Conservation (phyloP, 2,329 filamentous ascomycete species). For the Xylaria sp. region DNA sequence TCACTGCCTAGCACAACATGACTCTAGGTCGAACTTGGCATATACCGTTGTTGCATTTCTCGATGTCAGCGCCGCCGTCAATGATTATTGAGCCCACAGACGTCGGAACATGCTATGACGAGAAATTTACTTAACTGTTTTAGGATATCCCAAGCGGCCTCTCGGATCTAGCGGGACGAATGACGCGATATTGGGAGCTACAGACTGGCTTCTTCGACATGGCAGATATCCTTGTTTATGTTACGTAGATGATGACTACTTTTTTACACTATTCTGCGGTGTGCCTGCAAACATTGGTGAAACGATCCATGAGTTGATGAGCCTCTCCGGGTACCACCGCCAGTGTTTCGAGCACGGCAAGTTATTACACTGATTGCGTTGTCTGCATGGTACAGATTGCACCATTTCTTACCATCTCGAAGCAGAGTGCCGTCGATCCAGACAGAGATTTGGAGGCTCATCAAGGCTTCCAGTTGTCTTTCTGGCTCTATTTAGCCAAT, state of each 20-base stretch:
- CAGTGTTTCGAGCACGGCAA: too few relatives aligned
- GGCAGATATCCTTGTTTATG: neutral
- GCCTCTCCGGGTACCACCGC: too few relatives aligned
- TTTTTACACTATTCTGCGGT: neutral
- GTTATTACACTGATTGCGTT: too few relatives aligned
- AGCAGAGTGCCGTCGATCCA: too few relatives aligned
- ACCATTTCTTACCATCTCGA: too few relatives aligned
- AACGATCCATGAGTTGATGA: neutral
- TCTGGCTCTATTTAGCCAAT: too few relatives aligned
- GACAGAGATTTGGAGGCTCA: too few relatives aligned
- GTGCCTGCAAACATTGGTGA: too few relatives aligned
- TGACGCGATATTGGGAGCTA: neutral
- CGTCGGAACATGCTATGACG: neutral
- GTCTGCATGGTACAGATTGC: too few relatives aligned
- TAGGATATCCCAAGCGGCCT: neutral
- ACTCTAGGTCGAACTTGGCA: neutral
- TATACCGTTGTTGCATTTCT: too few relatives aligned
- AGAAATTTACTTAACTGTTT: neutral
- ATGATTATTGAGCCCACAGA: neutral
- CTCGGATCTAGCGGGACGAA: neutral
- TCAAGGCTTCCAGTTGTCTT: too few relatives aligned
- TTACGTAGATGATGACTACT: neutral
- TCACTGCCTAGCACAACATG: neutral
- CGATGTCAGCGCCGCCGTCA: too few relatives aligned
- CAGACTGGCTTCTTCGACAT: neutral